Evolutionary conservation across 2,329 filamentous ascomycete genomes (phyloP), one percentile per base, ranked within the genome.

Genomic region (Tolypocladium album): DNA sequence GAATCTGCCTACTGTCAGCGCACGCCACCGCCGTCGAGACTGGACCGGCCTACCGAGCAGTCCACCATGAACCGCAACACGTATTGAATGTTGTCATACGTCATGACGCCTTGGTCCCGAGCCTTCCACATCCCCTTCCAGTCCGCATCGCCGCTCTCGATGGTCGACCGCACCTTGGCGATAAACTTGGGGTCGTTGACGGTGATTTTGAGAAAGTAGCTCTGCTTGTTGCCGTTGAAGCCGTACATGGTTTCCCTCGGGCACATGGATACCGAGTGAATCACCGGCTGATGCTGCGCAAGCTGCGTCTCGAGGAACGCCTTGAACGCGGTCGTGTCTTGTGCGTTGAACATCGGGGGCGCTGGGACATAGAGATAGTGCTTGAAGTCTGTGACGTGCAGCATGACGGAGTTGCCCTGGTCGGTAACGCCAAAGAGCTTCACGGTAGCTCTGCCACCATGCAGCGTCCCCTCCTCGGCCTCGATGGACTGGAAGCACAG

Each of bases 61-160:
- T 99, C 94, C 57, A 99, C 93, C 94, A 99, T 99, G 75, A 99
- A 97, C 58, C 94, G 84, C 65, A 97, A 76, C 34, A 97, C 85
- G 70, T 97, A 99, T 78, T 96, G 90, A 60, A 99, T 92, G 66
- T 88, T 97, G 78, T 99, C 94, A 68, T 93, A 99, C 0, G 94
- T 97, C 72, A 92, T 83, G 64, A 97, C 86, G 24, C 88, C 88
- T 24, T 83, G 84, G 6, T 82, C 80, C 8, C 81, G 78, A 24
- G 78, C 82, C 65, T 86, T 88, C 93, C 94, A 99, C 73, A 97
- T 81, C 5, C 88, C 86, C 72, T 93, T 96, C 83, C 91, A 97
- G 70, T 97, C 97, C 61, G 89, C 88, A 61, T 83, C 79, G 12
- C 88, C 87, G 11, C 78, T 78, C 72, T 97, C 90, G 56, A 99